Evolutionary conservation across 768 basidiomycete species (phyloP).

Genomic region (Suillus subalutaceus): DNA sequence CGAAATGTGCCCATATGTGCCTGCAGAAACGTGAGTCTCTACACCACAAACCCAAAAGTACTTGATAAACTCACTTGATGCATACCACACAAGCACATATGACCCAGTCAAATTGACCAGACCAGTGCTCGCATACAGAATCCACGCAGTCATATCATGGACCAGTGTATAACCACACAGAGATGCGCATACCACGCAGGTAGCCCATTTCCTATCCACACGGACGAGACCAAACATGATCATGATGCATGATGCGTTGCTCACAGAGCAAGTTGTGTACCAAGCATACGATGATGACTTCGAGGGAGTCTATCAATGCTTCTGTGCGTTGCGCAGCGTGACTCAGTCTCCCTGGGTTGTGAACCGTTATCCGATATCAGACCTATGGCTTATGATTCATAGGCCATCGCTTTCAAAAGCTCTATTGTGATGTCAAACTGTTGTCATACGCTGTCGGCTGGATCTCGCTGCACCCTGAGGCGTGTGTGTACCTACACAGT

Average conservation of each 20-base stretch:
- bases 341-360: neutral
- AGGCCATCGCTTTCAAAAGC: neutral
- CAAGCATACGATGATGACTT: constrained; percentile 6
- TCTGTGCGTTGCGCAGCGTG: constrained; percentile 7
- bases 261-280: constrained; percentile 1
- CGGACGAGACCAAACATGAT: neutral
- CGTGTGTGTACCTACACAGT: neutral
- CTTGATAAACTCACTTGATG: neutral
- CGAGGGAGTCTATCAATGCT: constrained; percentile 9
- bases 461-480: neutral
- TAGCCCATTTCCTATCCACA: neutral
- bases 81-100: neutral
- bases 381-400: neutral
- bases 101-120: neutral
- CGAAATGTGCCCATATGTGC: too few species aligned
- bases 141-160: neutral
- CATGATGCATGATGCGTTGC: neutral
- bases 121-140: neutral
- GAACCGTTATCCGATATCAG: neutral
- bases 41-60: neutral
- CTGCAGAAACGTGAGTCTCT: too few species aligned
- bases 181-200: neutral
- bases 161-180: neutral
- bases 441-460: neutral
- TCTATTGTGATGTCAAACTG: too few species aligned